Conservation (phyloP, 2,329 filamentous ascomycete species). For the Aspergillus persii region DNA sequence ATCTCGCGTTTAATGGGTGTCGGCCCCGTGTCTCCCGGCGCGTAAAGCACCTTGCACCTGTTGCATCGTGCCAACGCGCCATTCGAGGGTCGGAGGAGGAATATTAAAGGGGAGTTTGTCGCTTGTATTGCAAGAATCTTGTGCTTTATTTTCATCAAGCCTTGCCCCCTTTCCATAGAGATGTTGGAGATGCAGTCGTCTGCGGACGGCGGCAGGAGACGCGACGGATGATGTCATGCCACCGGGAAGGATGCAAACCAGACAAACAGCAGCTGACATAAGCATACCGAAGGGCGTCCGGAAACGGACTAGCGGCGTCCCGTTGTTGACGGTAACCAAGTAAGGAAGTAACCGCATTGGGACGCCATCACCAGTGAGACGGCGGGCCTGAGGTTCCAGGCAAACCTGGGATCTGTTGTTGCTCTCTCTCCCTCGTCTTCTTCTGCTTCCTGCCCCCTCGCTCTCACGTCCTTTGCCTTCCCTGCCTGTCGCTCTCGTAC, state of each 20-base stretch:
- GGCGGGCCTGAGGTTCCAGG: neutral
- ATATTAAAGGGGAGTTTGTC: neutral
- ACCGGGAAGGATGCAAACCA: constrained; percentile 1
- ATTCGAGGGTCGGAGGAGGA: neutral
- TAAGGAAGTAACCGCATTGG: constrained; percentile 18
- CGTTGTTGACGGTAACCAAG: constrained; percentile 24
- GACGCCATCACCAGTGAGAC: neutral
- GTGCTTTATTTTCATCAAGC: neutral
- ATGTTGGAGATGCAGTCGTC: neutral
- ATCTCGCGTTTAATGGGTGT: constrained; percentile 24
- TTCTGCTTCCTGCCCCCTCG: constrained; percentile 12
- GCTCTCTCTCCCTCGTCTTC: constrained; percentile 7
- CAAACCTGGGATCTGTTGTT: neutral
- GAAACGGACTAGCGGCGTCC: constrained; percentile 12
- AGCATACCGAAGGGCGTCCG: constrained; percentile 15
- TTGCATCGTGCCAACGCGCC: neutral
- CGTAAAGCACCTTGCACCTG: constrained; percentile 5
- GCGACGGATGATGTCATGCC: constrained; percentile 29
- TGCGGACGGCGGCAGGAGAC: constrained; percentile 20
- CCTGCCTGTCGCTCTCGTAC: constrained; percentile 8
- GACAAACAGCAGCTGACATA: constrained; percentile 22
- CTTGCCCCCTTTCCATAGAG: neutral
- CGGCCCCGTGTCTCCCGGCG: constrained; percentile 21
- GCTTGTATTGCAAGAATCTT: neutral
- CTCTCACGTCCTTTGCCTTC: neutral